Base-by-base conservation (phyloP, 345 rosid genomes). In the Trapa bicornis region DNA sequence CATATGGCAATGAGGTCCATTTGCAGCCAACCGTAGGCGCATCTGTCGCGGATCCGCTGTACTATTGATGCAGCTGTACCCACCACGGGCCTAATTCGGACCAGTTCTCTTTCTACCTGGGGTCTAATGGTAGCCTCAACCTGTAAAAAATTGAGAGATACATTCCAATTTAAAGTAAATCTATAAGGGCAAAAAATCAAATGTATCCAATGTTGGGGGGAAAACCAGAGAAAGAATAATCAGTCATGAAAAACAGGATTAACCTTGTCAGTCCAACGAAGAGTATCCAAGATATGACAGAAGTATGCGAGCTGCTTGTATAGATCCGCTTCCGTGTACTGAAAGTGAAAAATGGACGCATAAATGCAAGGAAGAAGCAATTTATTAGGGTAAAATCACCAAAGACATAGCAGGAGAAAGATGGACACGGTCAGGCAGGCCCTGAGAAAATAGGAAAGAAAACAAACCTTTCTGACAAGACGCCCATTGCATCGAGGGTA, bases 281-380 rank as follows among this genome's bases (percentile, higher is more conserved):
- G 74, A 3, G 97, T 82, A 67, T 91, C 96, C 76, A 94, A 72
- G 54, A 94, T 61, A 79, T 89, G 76, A 74, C 97, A 87, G 75
- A 86, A 94, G 68, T 86, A 94, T 3, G 96, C 53, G 22, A 94
- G 96, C 72, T 94, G 99, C 85, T 71, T 91, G 88, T 89, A 94
- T 61, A 94, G 80, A 69, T 91, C 90, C 67, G 95, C 96, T 83
- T 91, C 99, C 1, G 89, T 78, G 78, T 84, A 94, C 99, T 91
- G 79, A 22, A 22, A 72, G 56, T 13, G 43, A 71, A 58, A 8
- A 8, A 41, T 41, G 43, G 29, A 29, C 36, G 45, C 5, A 47
- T 32, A 32, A 22, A 8, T 4, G 38, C 42, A 64, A n/a, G 29
- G 29, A 22, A 22, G 29, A 36, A 41, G 17, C 37, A 65, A 36